Evolutionary conservation across 148 eudicot genomes (phyloP), one percentile per base, ranked within the genome.

Genomic region (Rhododendron kiyosumense): DNA sequence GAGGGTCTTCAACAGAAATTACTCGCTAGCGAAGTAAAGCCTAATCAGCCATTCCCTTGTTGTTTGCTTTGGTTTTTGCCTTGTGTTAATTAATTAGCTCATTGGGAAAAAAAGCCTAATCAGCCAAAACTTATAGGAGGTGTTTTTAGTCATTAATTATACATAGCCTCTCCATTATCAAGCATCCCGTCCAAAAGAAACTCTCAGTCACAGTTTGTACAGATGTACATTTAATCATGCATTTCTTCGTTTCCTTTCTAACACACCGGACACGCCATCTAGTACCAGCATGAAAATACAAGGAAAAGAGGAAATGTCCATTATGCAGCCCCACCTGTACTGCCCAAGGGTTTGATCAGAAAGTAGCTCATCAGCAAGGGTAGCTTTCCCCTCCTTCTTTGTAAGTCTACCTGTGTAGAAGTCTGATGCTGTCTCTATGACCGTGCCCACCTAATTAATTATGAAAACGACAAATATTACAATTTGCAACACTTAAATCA

Each of bases 341-440:
- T 83, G 52, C 15, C 83, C 73, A 63, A 96, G 91, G 57, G 91
- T 67, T 41, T 84, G 34, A 89, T 96, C 97, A 87, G 92, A 84
- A 46, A 95, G 95, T 85, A 96, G 86, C 89, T 96, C 99, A 79
- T 95, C 98, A 81, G 97, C 94, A 93, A 96, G 89, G 80, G 93
- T 90, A 61, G 91, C 79, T 86, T 96, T 96, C 87, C 98, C 93
- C 89, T 95, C 98, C 91, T 91, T 95, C 86, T 92, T 96, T 46
- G 97, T 93, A 78, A 96, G 96, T 90, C 99, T 92, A 73, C 92
- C 86, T n/a, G 92, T 86, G 89, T 24, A 94, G 84, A 84, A 94
- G 30, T 96, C 97, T 2, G 94, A 74, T 45, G 94, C 85, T 7
- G 94, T 84, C 88, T 93, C 98, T 85, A 95, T 87, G 71, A 95